phyloP scores from a whole-genome alignment of 2,329 filamentous ascomycete genomes.

The Coniella lustricola region DNA sequence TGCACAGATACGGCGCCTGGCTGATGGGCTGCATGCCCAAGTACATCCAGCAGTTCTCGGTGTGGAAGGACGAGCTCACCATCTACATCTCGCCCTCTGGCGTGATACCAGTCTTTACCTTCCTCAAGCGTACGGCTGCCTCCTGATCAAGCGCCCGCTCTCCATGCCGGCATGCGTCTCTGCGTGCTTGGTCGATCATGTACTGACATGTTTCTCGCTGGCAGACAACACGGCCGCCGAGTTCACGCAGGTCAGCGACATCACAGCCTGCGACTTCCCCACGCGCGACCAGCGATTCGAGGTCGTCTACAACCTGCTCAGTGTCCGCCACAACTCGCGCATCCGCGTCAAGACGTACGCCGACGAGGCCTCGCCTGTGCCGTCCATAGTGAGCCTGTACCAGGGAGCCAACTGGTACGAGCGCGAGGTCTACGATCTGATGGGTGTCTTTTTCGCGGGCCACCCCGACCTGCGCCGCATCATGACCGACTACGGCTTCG shows the following conservation, averaged over 20 bases:
- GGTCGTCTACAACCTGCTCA: constrained; percentile 94
- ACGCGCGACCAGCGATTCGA: constrained; percentile 95
- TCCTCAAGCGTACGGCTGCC: constrained; percentile 64
- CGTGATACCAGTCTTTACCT: constrained; percentile 84
- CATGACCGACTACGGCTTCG: constrained; percentile 99
- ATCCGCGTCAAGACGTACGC: constrained; percentile 98
- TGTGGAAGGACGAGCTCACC: constrained; percentile 98
- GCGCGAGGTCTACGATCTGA: constrained; percentile 94
- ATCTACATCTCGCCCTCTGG: constrained; percentile 86
- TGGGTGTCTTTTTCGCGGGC: constrained; percentile 91
- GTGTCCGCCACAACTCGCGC: constrained; percentile 90
- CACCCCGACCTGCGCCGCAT: constrained; percentile 95
- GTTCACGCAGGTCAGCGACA: constrained; percentile 86
- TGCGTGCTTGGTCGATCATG: constrained; percentile 3
- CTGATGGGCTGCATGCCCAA: constrained; percentile 94
- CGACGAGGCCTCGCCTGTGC: constrained; percentile 89
- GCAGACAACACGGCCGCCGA: constrained; percentile 89
- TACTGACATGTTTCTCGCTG: background rate
- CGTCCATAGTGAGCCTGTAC: constrained; percentile 77
- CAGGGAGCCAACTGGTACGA: constrained; percentile 99
- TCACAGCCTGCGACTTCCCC: constrained; percentile 93
- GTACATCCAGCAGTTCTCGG: constrained; percentile 97
- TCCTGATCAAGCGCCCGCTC: background rate
- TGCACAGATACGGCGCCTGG: constrained; percentile 95
- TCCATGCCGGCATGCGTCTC: background rate